A percentile compares a stretch with the other conserved stretches of the same genome.
Evolutionary conservation across 2,329 filamentous ascomycete species (phyloP).

Genomic region (Venturia carpophila): DNA sequence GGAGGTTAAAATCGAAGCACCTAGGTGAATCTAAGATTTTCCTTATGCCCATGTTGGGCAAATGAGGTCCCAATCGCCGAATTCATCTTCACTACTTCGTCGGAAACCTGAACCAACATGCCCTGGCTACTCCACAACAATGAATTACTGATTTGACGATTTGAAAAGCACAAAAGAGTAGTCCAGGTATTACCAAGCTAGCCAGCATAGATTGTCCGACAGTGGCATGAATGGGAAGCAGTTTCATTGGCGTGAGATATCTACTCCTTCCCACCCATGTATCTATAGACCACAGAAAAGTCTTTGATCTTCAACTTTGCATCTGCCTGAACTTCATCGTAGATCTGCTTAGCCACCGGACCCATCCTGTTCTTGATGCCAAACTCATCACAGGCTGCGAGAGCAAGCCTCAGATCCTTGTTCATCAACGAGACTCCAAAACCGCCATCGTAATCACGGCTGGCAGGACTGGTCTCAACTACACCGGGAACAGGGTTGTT

Average conservation of each 20-base stretch:
- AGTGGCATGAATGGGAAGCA: too few relatives aligned
- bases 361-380: conserved; percentile 40
- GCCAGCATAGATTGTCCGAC: too few relatives aligned
- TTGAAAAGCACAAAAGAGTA: too few relatives aligned
- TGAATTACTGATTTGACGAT: too few relatives aligned
- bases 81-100: too few relatives aligned
- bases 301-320: conserved; percentile 42
- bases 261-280: conserved; percentile 39
- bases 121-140: too few relatives aligned
- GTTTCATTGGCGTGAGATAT: neutral
- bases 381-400: conserved; percentile 39
- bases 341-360: conserved; percentile 38
- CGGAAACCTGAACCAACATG: too few relatives aligned
- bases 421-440: conserved; percentile 44
- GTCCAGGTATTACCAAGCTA: too few relatives aligned
- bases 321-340: conserved; percentile 37
- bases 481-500: conserved; percentile 94
- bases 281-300: conserved; percentile 45
- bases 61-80: too few relatives aligned
- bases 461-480: conserved; percentile 65
- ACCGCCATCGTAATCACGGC: conserved; percentile 55
- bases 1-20: too few relatives aligned
- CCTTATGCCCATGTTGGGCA: too few relatives aligned
- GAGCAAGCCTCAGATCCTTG: conserved; percentile 43
- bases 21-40: too few relatives aligned